A percentile compares a stretch with the other conserved stretches of the same genome.
phyloP scores from a whole-genome alignment of 116 monocot genomes.

The Iris pallida region DNA sequence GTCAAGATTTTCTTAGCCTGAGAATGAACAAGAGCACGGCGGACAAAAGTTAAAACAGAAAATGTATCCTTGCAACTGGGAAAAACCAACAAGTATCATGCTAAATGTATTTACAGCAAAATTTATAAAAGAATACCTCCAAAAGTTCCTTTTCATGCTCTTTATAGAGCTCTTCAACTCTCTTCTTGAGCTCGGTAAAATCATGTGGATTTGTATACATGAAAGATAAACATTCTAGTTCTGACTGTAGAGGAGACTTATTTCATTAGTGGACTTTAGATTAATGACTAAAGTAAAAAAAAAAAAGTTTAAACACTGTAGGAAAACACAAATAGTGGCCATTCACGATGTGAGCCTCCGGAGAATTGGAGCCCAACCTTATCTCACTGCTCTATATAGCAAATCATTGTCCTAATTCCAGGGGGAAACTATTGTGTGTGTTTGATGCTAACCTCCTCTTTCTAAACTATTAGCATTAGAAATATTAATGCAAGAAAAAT shows the following conservation, averaged over 20 bases:
- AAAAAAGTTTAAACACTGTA: no score
- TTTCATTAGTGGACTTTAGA: not conserved
- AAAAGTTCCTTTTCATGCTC: conserved; percentile 81
- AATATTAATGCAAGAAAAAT: no score
- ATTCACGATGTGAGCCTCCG: no score
- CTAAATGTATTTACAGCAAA: not conserved
- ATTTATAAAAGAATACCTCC: conserved; percentile 51
- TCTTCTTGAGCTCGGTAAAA: conserved; percentile 67
- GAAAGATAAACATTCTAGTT: conserved; percentile 90
- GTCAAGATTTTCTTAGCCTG: conserved; percentile 82
- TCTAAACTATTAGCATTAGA: no score
- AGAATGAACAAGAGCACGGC: not conserved
- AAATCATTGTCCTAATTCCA: no score
- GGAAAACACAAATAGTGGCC: no score
- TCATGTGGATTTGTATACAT: conserved; percentile 83
- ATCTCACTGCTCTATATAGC: no score
- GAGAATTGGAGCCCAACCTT: no score
- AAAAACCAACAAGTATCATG: not conserved
- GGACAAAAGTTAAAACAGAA: not conserved
- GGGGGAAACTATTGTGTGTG: no score
- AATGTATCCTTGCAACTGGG: not conserved
- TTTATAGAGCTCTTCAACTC: conserved; percentile 67
- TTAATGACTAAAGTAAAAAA: no score
- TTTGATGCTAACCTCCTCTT: no score
- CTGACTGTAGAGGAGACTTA: conserved; percentile 55